Conservation (phyloP, 805 yeast species). For the Cyberlindnera xylosilytica region DNA sequence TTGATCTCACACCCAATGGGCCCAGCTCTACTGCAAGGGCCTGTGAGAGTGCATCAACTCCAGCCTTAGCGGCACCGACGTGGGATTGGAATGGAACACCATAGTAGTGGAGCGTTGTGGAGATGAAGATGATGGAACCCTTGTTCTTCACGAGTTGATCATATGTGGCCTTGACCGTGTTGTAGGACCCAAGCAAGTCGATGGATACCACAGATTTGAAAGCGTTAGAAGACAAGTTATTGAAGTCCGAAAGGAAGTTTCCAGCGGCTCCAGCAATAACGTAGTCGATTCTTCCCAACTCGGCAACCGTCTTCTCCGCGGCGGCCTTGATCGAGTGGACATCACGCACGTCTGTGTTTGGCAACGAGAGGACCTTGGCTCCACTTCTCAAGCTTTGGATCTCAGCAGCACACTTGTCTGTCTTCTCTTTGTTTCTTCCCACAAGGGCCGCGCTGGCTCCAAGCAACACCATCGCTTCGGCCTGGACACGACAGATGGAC, state of each 20-base stretch:
- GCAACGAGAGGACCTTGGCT: slow-evolving; percentile 66
- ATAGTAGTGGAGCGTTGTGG: slow-evolving; percentile 86
- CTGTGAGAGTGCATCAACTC: slow-evolving; percentile 82
- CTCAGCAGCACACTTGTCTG: slow-evolving; percentile 65
- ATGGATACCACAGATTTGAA: slow-evolving; percentile 85
- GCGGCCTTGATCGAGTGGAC: slow-evolving; percentile 58
- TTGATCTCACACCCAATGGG: slow-evolving; percentile 79
- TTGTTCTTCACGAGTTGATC: slow-evolving; percentile 59
- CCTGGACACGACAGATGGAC: slow-evolving; percentile 87
- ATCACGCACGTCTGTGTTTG: slow-evolving; percentile 76
- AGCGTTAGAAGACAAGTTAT: slow-evolving; percentile 77
- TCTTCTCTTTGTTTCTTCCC: slow-evolving; percentile 71
- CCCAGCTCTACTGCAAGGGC: slow-evolving; percentile 90
- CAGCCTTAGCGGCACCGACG: slow-evolving; percentile 95
- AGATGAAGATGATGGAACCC: slow-evolving; percentile 75
- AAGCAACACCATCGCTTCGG: slow-evolving; percentile 74
- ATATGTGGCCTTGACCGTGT: slow-evolving; percentile 81
- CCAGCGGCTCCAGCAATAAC: slow-evolving; percentile 98
- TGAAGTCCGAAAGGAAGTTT: slow-evolving; percentile 79
- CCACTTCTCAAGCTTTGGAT: slow-evolving; percentile 55
- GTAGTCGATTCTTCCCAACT: slow-evolving; percentile 76
- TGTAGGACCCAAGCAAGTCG: slow-evolving; percentile 84
- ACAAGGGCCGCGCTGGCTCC: slow-evolving; percentile 88
- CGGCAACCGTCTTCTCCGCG: slow-evolving; percentile 58
- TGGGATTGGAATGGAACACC: slow-evolving; percentile 89